Percentiles rank a stretch among this genome's conserved stretches.
Evolutionary conservation across 1,284 basidiomycete genomes (phyloP).

Genomic region (Flammula alnicola): DNA sequence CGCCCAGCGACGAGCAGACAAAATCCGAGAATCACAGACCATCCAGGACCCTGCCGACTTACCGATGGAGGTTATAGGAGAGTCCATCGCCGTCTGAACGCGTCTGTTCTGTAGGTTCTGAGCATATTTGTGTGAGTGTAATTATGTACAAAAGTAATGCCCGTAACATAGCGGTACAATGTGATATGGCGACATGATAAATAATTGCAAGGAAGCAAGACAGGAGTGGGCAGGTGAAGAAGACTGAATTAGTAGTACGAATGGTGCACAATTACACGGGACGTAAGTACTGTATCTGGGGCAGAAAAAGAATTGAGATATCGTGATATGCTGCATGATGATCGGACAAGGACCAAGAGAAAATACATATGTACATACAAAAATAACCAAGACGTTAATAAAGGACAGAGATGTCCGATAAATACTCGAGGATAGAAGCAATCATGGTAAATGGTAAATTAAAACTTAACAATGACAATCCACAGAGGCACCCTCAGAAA

Average conservation of each 20-base stretch:
- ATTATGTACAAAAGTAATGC: background rate
- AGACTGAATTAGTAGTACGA: background rate
- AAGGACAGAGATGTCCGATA: too few species aligned
- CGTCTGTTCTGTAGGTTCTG: background rate
- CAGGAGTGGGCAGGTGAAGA: background rate
- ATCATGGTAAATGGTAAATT: background rate
- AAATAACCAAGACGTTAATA: too few species aligned
- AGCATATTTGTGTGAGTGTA: constrained; percentile 1
- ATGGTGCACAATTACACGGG: too few species aligned
- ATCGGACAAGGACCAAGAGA: too few species aligned
- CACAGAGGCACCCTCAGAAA: too few species aligned
- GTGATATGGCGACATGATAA: background rate
- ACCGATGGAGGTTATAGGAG: constrained; percentile 10
- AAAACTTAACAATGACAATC: too few species aligned
- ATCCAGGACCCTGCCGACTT: constrained; percentile 8
- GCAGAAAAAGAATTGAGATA: too few species aligned
- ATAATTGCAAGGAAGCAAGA: background rate
- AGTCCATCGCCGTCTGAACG: constrained; percentile 14
- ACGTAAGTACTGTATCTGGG: too few species aligned
- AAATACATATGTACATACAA: too few species aligned
- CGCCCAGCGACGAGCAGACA: constrained; percentile 24
- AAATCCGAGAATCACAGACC: constrained; percentile 19
- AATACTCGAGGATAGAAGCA: constrained; percentile 1
- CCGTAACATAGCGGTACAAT: background rate
- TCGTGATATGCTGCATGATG: too few species aligned